Percentiles rank a stretch among this genome's conserved stretches.
Evolutionary conservation across 208 protist species (phyloP).

Genomic region (Trypanosomatidae sp.): DNA sequence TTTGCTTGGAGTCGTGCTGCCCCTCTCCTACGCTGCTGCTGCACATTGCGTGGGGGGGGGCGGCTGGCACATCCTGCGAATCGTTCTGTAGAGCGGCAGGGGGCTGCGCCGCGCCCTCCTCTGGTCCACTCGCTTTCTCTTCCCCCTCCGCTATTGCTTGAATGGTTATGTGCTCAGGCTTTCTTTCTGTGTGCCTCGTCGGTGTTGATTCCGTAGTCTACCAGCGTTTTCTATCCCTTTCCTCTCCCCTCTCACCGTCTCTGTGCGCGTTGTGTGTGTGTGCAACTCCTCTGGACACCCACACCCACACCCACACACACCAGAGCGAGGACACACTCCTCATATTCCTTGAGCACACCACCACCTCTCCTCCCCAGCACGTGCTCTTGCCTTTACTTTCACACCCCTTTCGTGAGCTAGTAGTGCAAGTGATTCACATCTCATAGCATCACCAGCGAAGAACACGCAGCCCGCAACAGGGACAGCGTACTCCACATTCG

Average conservation of each 20-base stretch:
- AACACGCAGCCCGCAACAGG: neutral
- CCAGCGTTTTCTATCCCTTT: neutral
- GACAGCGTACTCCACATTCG: too few species aligned
- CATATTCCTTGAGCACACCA: neutral
- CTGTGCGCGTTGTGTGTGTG: neutral
- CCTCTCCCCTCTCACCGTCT: neutral
- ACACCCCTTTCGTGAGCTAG: neutral
- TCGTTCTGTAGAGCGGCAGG: neutral
- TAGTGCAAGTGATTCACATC: neutral
- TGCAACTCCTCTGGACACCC: neutral
- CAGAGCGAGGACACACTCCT: neutral
- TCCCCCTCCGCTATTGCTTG: neutral
- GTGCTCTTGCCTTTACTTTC: neutral
- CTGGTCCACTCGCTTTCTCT: neutral
- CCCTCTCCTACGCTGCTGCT: neutral
- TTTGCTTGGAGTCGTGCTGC: neutral
- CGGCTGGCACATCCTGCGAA: neutral
- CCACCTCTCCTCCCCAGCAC: neutral
- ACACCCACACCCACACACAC: neutral
- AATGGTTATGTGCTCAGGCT: neutral
- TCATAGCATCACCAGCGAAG: neutral
- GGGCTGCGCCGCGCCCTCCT: neutral
- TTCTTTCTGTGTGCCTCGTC: neutral
- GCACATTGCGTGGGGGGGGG: neutral
- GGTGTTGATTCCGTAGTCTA: neutral